Base-by-base conservation (phyloP, 2,329 filamentous ascomycete species). In the Ophiostoma tasmaniense region DNA sequence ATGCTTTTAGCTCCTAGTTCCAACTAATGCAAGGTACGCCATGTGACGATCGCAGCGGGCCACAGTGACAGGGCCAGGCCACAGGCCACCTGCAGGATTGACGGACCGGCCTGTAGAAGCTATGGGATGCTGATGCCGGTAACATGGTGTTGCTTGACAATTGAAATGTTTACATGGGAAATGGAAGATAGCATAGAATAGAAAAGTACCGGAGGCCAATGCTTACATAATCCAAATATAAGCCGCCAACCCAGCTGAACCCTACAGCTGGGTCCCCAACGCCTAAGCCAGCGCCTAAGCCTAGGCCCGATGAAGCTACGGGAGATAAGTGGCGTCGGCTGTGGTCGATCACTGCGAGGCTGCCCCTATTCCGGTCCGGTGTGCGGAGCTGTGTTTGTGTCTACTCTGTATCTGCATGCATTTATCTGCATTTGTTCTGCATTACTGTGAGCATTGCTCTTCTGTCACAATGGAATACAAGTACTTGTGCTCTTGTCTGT, bases 221-320 rank as follows among this genome's bases (percentile, higher is more conserved):
- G 25, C n/a, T 59, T 59, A 59, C 22, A 28, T 59, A 59, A 59
- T 59, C 25, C 11, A 39, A 1, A 39, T 39, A 50, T 5, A 50
- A 45, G 35, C 35, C 35, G 35, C 37, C 37, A 13, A 39, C 3
- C 13, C 11, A 55, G 50, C 50, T 25, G 22, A 22, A 13, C 50
- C 8, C 50, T 25, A 55, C 50, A 55, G 50, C 50, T 22, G 17
- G 22, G 50, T 25, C 50, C 22, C 33, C 33, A 33, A 5, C 33
- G 33, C 25, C 22, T 64, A 66, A 66, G 71, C 33, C 33, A 33
- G 3, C 33, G 33, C 25, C 22, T 64, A 66, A 66, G 71, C 55
- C 71, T 72, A 71, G 22, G 22, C 71, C 70, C 64, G 67, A 71
- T 67, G 13, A 35, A 70, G 71, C 67, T 68, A 72, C 71, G 71